Base-by-base conservation (phyloP, 345 rosid genomes). In the Triadica sebifera region DNA sequence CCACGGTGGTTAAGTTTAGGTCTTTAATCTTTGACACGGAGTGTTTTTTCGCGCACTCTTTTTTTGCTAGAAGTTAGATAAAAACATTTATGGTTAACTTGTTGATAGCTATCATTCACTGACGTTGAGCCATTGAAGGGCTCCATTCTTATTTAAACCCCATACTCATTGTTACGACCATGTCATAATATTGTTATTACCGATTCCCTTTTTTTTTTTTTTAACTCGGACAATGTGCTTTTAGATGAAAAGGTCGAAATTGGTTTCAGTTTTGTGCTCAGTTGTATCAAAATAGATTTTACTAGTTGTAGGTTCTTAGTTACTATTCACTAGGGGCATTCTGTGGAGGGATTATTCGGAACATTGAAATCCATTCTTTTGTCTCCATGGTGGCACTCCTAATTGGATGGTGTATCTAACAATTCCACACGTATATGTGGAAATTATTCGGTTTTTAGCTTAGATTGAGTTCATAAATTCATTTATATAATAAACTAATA, bases 1-100 rank as follows among this genome's bases (percentile, higher is more conserved):
- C 89, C 90, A 17, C 92, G 77, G 71, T 91, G 97, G 95, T 80
- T 94, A 79, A 87, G 94, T 47, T 88, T 92, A 87, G 93, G 93
- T 72, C 92, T 92, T 70, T 89, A 91, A 81, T 50, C 70, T 52
- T 49, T 70, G 56, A 73, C 70, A 73, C 77, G 24, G 58, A 57
- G 69, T 51, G 55, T 41, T 69, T 29, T 62, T 81, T 73, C 38
- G 70, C 75, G 17, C 79, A 65, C 72, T 50, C 17, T 61, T 63
- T 65, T n/a, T 81, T 77, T 77, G 53, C 60, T 80, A 76, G 86
- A 80, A 74, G 20, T 56, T 84, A 81, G 86, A 43, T 77, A 24
- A 17, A 65, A 61, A 34, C 55, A 74, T 82, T 84, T 76, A 52
- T 73, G 74, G 52, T 67, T 72, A 78, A 77, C 71, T 77, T 76